A percentile compares a stretch with the other conserved stretches of the same genome.
These are phyloP conservation scores for Hemerocallis citrina DNA, from an alignment of 106 monocot species.

Conservation along the genomic window DNA sequence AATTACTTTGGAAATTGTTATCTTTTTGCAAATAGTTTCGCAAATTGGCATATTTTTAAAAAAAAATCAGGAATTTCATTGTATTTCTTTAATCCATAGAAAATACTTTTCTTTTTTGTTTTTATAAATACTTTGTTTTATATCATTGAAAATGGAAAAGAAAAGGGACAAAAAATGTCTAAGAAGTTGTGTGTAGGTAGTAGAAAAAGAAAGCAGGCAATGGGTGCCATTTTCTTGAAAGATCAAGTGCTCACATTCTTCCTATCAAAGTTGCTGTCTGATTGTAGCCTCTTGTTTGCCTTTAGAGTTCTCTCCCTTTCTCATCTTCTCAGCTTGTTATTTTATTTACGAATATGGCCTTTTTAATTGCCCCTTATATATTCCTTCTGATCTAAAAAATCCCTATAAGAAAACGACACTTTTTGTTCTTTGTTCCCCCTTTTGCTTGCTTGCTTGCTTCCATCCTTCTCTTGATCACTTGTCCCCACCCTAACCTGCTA, in stretches of 20 bases:
- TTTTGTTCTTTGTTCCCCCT: not conserved
- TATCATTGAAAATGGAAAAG: too few relatives aligned
- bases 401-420: not conserved
- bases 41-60: too few relatives aligned
- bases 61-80: too few relatives aligned
- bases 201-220: not conserved
- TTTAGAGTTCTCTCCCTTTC: not conserved
- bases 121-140: too few relatives aligned
- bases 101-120: too few relatives aligned
- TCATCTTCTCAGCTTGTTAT: not conserved
- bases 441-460: not conserved
- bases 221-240: conserved; percentile 6
- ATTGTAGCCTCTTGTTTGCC: not conserved
- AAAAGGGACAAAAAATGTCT: too few relatives aligned
- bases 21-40: too few relatives aligned
- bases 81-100: too few relatives aligned
- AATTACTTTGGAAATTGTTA: too few relatives aligned
- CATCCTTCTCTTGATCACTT: too few relatives aligned
- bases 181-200: too few relatives aligned
- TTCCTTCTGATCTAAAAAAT: not conserved
- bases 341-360: not conserved
- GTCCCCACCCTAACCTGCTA: too few relatives aligned
- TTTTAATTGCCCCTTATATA: not conserved
- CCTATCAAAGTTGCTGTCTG: conserved; percentile 8
- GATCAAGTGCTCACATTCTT: not conserved